These are phyloP conservation scores for Pichia californica DNA, from an alignment of 805 yeast genomes.

Conservation along the genomic window DNA sequence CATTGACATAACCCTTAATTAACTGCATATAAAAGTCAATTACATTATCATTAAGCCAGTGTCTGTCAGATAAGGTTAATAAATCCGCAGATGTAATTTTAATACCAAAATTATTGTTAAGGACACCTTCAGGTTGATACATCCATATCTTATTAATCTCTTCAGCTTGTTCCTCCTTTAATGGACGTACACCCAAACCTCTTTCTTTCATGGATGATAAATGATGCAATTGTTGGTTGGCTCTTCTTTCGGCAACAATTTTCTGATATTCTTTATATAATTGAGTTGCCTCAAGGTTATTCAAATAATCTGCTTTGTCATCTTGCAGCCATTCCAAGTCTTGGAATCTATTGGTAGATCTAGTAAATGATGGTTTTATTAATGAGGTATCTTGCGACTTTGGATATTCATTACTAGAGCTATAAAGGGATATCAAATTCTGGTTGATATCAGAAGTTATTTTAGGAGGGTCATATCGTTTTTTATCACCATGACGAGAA, in stretches of 20 bases:
- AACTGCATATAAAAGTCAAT: slow-evolving; percentile 74
- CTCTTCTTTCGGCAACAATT: slow-evolving; percentile 36
- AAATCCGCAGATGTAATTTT: slow-evolving; percentile 65
- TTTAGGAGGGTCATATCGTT: no score
- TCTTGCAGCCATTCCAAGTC: slow-evolving; percentile 28
- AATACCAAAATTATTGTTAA: slow-evolving; percentile 38
- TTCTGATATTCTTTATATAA: slow-evolving; percentile 37
- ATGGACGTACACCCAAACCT: slow-evolving; percentile 24
- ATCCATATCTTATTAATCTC: slow-evolving; percentile 33
- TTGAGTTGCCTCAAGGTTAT: slow-evolving; percentile 25
- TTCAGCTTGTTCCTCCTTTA: slow-evolving; percentile 27
- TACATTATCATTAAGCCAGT: slow-evolving; percentile 88
- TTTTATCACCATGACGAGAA: no score
- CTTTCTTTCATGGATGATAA: slow-evolving; percentile 32
- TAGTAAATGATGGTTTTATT: slow-evolving; percentile 13
- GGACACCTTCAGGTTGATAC: slow-evolving; percentile 20
- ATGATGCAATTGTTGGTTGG: slow-evolving; percentile 30
- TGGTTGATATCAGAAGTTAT: not conserved
- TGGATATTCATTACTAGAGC: not conserved
- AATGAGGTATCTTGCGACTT: no score
- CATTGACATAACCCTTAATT: slow-evolving; percentile 31
- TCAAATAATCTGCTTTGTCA: slow-evolving; percentile 27
- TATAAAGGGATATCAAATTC: not conserved
- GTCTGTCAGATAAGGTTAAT: slow-evolving; percentile 57
- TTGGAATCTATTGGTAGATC: slow-evolving; percentile 22